phyloP scores from a whole-genome alignment of 345 rosid genomes.

The Turritis glabra region DNA sequence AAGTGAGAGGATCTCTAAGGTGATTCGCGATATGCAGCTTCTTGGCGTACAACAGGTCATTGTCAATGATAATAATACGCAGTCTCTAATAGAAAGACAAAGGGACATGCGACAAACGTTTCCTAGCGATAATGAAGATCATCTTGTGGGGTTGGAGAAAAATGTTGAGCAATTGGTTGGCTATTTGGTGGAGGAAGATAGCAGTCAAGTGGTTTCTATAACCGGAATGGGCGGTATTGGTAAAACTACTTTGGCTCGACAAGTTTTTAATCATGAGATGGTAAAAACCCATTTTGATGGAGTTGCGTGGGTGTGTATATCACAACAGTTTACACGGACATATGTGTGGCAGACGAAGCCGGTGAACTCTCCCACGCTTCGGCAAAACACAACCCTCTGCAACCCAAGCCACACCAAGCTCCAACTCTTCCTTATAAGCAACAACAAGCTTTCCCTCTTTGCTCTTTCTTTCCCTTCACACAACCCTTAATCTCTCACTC shows the following conservation, averaged over 20 bases:
- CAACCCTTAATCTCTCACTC: too few relatives aligned
- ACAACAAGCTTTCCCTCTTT: too few relatives aligned
- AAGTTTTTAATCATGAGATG: constrained; percentile 13
- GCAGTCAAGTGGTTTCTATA: constrained; percentile 33
- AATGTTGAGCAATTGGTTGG: constrained; percentile 24
- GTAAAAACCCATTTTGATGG: constrained; percentile 32
- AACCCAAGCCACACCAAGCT: too few relatives aligned
- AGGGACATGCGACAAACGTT: constrained; percentile 17
- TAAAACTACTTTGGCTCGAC: constrained; percentile 47
- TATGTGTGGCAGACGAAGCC: constrained; percentile 38
- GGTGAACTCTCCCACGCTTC: too few relatives aligned
- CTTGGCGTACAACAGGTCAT: constrained; percentile 25
- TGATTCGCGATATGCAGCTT: constrained; percentile 33
- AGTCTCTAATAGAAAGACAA: background rate
- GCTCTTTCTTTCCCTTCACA: too few relatives aligned
- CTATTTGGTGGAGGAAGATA: constrained; percentile 7
- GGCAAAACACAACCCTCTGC: too few relatives aligned
- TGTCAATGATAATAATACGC: background rate
- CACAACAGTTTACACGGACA: constrained; percentile 27
- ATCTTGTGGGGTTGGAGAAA: constrained; percentile 47
- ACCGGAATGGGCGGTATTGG: constrained; percentile 61
- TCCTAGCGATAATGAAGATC: constrained; percentile 21
- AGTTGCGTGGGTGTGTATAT: constrained; percentile 42
- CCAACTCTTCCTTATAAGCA: too few relatives aligned
- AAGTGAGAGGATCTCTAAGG: constrained; percentile 30